phyloP scores from a whole-genome alignment of 495 filamentous ascomycete species.

The Tuber brumale region DNA sequence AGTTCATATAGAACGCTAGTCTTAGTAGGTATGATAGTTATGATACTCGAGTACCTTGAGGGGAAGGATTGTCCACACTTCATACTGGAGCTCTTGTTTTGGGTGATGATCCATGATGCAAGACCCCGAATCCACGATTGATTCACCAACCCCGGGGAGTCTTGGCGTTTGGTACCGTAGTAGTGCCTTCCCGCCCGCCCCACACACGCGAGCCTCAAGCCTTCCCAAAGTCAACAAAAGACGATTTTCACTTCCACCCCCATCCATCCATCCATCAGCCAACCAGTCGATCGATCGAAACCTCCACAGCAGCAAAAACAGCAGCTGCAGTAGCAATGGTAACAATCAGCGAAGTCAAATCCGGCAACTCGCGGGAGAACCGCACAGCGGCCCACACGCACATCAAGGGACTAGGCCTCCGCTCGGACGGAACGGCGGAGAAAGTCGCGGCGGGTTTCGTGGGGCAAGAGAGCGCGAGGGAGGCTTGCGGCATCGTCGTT shows the following conservation, averaged over 20 bases:
- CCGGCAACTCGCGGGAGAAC: conserved; percentile 82
- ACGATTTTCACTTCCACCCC: neutral
- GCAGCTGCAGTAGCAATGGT: conserved; percentile 56
- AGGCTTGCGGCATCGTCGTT: conserved; percentile 91
- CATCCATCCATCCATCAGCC: neutral
- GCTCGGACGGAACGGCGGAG: conserved; percentile 74
- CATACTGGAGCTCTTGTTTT: too few species aligned
- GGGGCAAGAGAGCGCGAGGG: conserved; percentile 78
- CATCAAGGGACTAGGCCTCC: conserved; percentile 87
- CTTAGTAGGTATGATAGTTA: too few species aligned
- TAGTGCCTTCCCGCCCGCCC: neutral
- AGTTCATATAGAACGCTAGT: too few species aligned
- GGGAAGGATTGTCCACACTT: too few species aligned
- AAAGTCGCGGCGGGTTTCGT: conserved; percentile 71
- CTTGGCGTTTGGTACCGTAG: neutral
- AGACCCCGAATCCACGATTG: neutral
- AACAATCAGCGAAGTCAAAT: conserved; percentile 89
- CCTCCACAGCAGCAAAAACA: neutral
- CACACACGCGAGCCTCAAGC: neutral
- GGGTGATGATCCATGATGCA: neutral
- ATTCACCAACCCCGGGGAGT: neutral
- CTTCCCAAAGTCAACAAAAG: neutral
- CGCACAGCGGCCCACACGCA: conserved; percentile 94
- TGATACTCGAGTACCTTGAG: too few species aligned
- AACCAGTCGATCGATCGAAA: neutral